phyloP scores from a whole-genome alignment of 2,329 filamentous ascomycete genomes.

The Apiospora rasikravindrae region DNA sequence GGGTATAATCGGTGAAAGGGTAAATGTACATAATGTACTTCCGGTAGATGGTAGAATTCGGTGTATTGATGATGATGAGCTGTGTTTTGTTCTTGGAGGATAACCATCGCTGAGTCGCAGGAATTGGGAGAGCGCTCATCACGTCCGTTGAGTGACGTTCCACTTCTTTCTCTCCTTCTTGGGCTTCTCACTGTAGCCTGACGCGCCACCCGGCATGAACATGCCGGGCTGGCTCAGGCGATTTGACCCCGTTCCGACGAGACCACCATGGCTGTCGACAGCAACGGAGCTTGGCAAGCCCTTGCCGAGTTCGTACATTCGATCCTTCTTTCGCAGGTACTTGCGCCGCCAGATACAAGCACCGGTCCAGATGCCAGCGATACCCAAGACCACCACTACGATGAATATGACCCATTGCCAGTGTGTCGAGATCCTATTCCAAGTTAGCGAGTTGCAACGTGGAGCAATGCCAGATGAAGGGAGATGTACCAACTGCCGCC shows the following conservation, averaged over 20 bases:
- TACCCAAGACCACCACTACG: slow-evolving; percentile 73
- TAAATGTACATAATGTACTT: background rate
- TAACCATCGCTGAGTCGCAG: background rate
- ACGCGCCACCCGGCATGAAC: slow-evolving; percentile 39
- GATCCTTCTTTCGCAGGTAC: slow-evolving; percentile 73
- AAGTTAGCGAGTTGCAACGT: slow-evolving; percentile 12
- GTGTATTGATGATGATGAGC: background rate
- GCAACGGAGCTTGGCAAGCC: slow-evolving; percentile 45
- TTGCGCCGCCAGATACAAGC: slow-evolving; percentile 75
- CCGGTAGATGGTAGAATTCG: background rate
- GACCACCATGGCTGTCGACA: slow-evolving; percentile 39
- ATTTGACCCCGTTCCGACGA: slow-evolving; percentile 34
- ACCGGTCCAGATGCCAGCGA: slow-evolving; percentile 68
- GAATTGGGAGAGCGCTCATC: slow-evolving; percentile 23
- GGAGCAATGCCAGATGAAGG: background rate
- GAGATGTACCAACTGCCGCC: slow-evolving; percentile 54
- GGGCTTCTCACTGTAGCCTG: slow-evolving; percentile 41
- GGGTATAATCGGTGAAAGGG: background rate
- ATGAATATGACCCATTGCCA: slow-evolving; percentile 85
- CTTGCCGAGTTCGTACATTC: slow-evolving; percentile 55
- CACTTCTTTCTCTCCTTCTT: slow-evolving; percentile 55
- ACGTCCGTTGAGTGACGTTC: slow-evolving; percentile 51
- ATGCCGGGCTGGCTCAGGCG: slow-evolving; percentile 40
- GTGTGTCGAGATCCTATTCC: slow-evolving; percentile 67
- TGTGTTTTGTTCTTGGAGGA: background rate